phyloP scores from a whole-genome alignment of 1,284 basidiomycete genomes.

The Anthracocystis walkeri region DNA sequence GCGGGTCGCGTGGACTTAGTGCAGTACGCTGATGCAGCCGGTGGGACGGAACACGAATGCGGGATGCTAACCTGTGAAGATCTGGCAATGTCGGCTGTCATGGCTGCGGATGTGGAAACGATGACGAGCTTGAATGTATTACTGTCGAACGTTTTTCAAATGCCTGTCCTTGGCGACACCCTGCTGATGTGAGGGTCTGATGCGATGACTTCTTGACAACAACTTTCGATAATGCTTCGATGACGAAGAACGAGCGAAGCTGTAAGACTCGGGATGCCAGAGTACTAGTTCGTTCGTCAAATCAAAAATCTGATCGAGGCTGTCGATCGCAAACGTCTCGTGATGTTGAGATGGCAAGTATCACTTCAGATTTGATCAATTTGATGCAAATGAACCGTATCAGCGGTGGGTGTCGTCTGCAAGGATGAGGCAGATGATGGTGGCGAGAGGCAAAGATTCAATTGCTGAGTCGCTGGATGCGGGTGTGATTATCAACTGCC shows the following conservation, averaged over 20 bases:
- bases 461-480: background rate
- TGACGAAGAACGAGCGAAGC: background rate
- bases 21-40: slow-evolving; percentile 12
- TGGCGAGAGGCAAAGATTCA: slow-evolving; percentile 47
- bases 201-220: too few species aligned
- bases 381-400: slow-evolving; percentile 30
- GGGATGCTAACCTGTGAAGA: slow-evolving; percentile 29
- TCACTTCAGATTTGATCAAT: slow-evolving; percentile 6
- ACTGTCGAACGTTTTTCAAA: slow-evolving; percentile 30
- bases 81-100: slow-evolving; percentile 48
- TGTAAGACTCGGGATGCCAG: background rate
- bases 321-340: slow-evolving; percentile 12
- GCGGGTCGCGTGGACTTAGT: background rate
- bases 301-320: background rate
- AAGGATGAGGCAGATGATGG: slow-evolving; percentile 49
- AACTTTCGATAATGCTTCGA: background rate
- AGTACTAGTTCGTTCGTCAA: background rate
- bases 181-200: slow-evolving; percentile 6
- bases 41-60: slow-evolving; percentile 6
- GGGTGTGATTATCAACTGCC: slow-evolving; percentile 19
- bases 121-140: slow-evolving; percentile 7
- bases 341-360: slow-evolving; percentile 6
- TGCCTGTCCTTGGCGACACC: slow-evolving; percentile 29
- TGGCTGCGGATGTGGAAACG: slow-evolving; percentile 18
- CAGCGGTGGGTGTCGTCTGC: slow-evolving; percentile 43